Evolutionary conservation across 352 stramenopile species (phyloP).

Genomic region (Globisporangium acanthophoron): DNA sequence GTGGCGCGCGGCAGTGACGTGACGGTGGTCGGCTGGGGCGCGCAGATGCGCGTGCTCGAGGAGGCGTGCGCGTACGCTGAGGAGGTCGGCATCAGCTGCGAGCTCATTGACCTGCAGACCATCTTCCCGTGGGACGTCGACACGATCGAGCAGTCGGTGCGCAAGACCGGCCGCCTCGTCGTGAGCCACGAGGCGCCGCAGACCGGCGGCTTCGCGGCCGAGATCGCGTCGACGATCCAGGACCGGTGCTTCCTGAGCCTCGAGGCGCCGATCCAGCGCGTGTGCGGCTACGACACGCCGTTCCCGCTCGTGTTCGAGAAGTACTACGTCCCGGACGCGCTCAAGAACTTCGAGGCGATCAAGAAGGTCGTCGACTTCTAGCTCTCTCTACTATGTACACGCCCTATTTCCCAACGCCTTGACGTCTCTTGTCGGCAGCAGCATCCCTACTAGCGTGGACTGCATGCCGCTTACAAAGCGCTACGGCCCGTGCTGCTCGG

Average conservation of each 20-base stretch:
- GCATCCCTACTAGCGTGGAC: background rate
- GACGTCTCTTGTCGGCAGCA: background rate
- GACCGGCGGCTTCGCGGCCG: constrained; percentile 93
- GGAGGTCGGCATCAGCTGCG: constrained; percentile 92
- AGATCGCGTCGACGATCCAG: constrained; percentile 93
- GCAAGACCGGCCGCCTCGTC: constrained; percentile 95
- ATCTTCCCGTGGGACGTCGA: constrained; percentile 97
- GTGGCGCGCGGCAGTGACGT: constrained; percentile 90
- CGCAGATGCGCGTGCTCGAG: constrained; percentile 85
- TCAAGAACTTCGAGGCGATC: constrained; percentile 96
- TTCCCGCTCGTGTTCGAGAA: constrained; percentile 97
- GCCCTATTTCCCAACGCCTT: background rate
- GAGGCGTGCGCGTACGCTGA: constrained; percentile 83
- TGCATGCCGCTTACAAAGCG: background rate
- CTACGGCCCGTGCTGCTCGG: constrained; percentile 16
- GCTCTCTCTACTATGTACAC: constrained; percentile 3
- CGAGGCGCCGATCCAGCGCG: constrained; percentile 93
- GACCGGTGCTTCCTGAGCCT: constrained; percentile 95
- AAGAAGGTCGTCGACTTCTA: constrained; percentile 89
- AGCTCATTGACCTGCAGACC: constrained; percentile 98
- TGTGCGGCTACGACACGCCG: constrained; percentile 95
- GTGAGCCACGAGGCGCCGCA: constrained; percentile 96
- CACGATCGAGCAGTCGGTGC: constrained; percentile 93
- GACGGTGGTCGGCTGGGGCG: constrained; percentile 94
- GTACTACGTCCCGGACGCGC: constrained; percentile 91